Base-by-base conservation (phyloP, 805 yeast species). In the Candida tallmaniae region DNA sequence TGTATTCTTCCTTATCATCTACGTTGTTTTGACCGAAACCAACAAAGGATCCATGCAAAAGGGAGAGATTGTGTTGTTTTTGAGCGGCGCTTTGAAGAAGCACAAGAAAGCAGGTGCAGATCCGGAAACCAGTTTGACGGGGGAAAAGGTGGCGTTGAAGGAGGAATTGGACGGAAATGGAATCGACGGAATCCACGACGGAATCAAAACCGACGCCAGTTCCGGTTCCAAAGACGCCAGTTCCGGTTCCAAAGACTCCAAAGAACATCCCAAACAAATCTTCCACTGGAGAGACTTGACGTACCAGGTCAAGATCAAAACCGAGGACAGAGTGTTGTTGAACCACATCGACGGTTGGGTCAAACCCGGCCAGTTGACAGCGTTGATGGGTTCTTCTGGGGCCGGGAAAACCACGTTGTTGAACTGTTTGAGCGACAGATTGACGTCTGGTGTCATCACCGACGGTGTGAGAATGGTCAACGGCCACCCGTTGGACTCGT, bases 381-480 rank as follows among this genome's bases (percentile, higher is more conserved):
- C 89, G 5, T 65, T 82, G 39, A 82, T 83, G 89, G 90, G 90
- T 51, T 83, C 81, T 32, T 82, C 90, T 26, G 90, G 90, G 64
- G 90, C 90, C 28, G 90, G 90, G 63, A 83, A 83, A 51, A 83
- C 90, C 18, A 83, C 90, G 2, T 62, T 83, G 38, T 65, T 83
- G 47, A 81, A 83, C 56, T 79, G 80, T 47, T 68, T 83, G 41
- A 79, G 87, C 13, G 83, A 78, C 50, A 73, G 89, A 56, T 21
- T 40, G 3, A 36, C 40, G 12, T 18, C 36, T 13, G 44, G 44
- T 29, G 38, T 36, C 21, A 34, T 40, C 15, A 40, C 44, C 16
- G 87, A 87, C 47, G 82, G 80, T 48, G 70, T 41, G 27, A 47
- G 66, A 44, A 51, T 80, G 55, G 88, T 83, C 18, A 81, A 83